Evolutionary conservation across 1,284 basidiomycete genomes (phyloP), one percentile per base, ranked within the genome.

Genomic region (Ceratobasidium sp.): DNA sequence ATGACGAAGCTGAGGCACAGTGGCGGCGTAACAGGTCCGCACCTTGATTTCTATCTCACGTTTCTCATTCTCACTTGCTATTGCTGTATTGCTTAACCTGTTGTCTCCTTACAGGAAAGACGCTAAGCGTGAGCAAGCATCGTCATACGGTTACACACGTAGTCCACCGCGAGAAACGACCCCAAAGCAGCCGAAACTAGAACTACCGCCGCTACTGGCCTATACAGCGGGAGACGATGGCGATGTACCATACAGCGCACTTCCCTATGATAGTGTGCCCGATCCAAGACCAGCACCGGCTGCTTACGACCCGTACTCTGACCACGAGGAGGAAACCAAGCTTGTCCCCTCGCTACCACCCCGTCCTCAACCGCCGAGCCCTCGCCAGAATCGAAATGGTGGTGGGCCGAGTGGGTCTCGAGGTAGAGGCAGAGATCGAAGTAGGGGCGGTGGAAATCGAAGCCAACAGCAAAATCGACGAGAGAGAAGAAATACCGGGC

Each of bases 1-100:
- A 97, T 80, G 95, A 97, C 81, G 95, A 97, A 83, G 89, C 92
- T 77, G 96, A 97, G 83, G 90, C 91, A 20, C 90, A 90, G 49
- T 76, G 73, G 73, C 73, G 73, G 63, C 61, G 73, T 56, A 76
- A 76, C 63, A 76, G 73, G 73, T 76, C 73, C 73, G 73, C 61
- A 56, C 51, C 61, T 67, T 33, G 40, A n/a, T 60, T 44, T 40
- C 40, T 39, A 39, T 46, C 10, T 51, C 39, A 66, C 28, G 51
- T 28, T 67, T 40, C 20, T 39, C 33, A 26, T 20, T 18, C 40
- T 23, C 28, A 33, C 10, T 55, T 40, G n/a, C 33, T 56, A 33
- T 33, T 40, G 20, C 33, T 42, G 5, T n/a, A 56, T 39, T 56
- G 26, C 26, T 9, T 33, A 23, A 53, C 33, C 33, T 12, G 51